Percentiles rank a stretch among this genome's conserved stretches.
phyloP scores from a whole-genome alignment of 768 basidiomycete genomes.

The Mycena latifolia region DNA sequence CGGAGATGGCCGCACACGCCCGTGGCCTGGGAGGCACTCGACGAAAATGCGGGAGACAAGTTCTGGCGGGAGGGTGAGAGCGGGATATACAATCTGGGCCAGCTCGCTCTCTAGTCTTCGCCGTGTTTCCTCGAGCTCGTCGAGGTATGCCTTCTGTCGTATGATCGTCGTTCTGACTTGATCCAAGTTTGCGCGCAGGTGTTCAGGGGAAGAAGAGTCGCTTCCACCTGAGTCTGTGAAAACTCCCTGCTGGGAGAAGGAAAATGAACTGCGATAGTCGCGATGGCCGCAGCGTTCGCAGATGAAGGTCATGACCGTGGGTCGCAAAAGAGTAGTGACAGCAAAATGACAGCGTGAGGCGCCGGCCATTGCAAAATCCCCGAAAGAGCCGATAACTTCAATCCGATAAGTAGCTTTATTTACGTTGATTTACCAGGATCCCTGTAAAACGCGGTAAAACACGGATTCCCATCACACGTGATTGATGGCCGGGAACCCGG shows the following conservation, averaged over 20 bases:
- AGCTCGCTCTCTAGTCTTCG: neutral
- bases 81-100: constrained; percentile 8
- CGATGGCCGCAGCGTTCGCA: constrained; percentile 2
- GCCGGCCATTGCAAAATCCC: no score
- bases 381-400: no score
- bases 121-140: constrained; percentile 1
- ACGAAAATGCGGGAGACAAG: neutral
- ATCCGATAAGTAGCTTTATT: no score
- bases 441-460: no score
- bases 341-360: no score
- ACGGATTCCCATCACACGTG: no score
- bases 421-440: no score
- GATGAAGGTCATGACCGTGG: constrained; percentile 8
- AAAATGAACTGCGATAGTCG: no score
- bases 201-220: neutral
- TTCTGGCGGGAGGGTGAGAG: constrained; percentile 5
- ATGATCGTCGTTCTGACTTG: constrained; percentile 4
- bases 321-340: no score
- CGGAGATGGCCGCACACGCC: constrained; percentile 10
- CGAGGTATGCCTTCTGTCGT: constrained; percentile 6
- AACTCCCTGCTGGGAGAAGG: no score
- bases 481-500: no score
- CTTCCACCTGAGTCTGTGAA: no score
- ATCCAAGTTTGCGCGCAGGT: constrained; percentile 3
- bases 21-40: constrained; percentile 1